Conservation (phyloP, 345 rosid species). For the Orychophragmus violaceus region DNA sequence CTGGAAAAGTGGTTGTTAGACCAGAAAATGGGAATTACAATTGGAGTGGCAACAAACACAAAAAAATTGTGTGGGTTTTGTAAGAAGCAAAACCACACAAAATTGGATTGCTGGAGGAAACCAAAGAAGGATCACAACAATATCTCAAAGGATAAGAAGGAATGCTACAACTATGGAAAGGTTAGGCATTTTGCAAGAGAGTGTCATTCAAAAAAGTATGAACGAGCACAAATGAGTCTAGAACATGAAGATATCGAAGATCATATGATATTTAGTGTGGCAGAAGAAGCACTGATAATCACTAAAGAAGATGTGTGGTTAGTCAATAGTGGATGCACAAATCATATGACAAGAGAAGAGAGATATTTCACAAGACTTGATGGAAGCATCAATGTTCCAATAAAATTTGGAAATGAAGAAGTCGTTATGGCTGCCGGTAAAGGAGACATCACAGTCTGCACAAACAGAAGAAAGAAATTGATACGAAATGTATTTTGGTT, state of each 20-base stretch:
- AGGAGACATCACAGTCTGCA: neutral
- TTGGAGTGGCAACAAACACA: neutral
- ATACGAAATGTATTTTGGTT: neutral
- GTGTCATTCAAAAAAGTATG: neutral
- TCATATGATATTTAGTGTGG: neutral
- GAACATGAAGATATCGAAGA: neutral
- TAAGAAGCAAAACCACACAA: neutral
- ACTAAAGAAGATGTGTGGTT: neutral
- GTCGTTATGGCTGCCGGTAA: neutral
- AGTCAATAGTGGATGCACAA: neutral
- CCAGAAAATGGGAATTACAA: neutral
- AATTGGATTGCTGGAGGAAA: neutral
- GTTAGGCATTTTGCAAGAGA: neutral
- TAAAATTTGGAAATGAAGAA: neutral
- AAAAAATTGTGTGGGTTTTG: neutral
- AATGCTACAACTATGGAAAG: neutral
- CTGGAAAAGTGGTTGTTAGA: neutral
- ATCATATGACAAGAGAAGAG: neutral
- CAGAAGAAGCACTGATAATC: neutral
- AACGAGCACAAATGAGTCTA: neutral
- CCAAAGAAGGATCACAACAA: neutral
- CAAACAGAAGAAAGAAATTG: neutral
- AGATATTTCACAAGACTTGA: too few relatives aligned
- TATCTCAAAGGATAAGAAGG: too few relatives aligned
- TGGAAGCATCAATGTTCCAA: too few relatives aligned